Percentiles rank a stretch among this genome's conserved stretches.
These are phyloP conservation scores for Fusarium continuum DNA, from an alignment of 2,329 filamentous ascomycete genomes.

Conservation along the genomic window DNA sequence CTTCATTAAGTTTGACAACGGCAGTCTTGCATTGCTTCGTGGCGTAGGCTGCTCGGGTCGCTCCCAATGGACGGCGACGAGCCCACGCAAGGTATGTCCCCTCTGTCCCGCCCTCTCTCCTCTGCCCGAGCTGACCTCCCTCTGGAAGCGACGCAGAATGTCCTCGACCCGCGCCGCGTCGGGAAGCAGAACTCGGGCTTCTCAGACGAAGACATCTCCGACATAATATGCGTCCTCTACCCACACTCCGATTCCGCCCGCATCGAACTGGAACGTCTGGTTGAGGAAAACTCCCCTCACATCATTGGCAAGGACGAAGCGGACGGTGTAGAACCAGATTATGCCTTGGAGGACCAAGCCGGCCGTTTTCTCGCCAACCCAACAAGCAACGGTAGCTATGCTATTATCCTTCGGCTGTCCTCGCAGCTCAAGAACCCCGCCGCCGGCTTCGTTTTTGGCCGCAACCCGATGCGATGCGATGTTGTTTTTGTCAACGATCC, in stretches of 20 bases:
- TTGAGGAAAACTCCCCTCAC: constrained; percentile 57
- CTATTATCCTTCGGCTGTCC: constrained; percentile 84
- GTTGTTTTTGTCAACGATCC: constrained; percentile 73
- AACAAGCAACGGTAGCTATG: constrained; percentile 64
- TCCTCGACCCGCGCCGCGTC: constrained; percentile 80
- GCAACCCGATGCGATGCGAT: constrained; percentile 77
- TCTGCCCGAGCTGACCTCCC: constrained; percentile 26
- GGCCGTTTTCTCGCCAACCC: constrained; percentile 56
- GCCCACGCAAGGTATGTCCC: constrained; percentile 53
- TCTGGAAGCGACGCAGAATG: constrained; percentile 74
- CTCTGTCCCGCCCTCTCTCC: background rate
- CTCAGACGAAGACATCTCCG: constrained; percentile 81
- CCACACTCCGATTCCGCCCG: constrained; percentile 79
- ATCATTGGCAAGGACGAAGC: constrained; percentile 60
- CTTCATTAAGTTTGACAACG: constrained; percentile 19
- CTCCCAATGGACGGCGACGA: constrained; percentile 57
- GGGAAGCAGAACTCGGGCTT: constrained; percentile 86
- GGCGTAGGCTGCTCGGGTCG: constrained; percentile 45
- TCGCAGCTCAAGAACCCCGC: constrained; percentile 72
- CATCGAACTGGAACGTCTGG: constrained; percentile 69
- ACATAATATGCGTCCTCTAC: constrained; percentile 89
- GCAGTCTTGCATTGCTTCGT: constrained; percentile 34
- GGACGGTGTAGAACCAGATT: constrained; percentile 61
- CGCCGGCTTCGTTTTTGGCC: constrained; percentile 86
- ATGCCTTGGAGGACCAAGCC: constrained; percentile 60